Percentiles rank a stretch among this genome's conserved stretches.
These are phyloP conservation scores for Tolypocladium endophyticum DNA, from an alignment of 2,329 filamentous ascomycete species.

Conservation along the genomic window DNA sequence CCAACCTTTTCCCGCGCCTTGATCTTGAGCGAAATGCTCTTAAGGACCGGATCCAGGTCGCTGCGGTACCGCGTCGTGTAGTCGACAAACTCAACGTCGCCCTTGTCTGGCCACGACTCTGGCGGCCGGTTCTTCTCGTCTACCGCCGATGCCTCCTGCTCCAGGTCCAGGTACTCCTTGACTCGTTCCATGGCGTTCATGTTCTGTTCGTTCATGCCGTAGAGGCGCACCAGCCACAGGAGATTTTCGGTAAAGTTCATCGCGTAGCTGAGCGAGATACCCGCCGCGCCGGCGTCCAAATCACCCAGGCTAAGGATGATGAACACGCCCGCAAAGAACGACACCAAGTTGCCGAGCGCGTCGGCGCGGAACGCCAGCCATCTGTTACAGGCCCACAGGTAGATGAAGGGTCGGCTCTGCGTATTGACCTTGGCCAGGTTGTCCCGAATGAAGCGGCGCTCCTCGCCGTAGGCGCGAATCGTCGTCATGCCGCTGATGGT, in stretches of 20 bases:
- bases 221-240: conserved; percentile 88
- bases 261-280: conserved; percentile 89
- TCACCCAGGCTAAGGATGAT: conserved; percentile 73
- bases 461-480: conserved; percentile 91
- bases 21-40: conserved; percentile 77
- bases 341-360: conserved; percentile 77
- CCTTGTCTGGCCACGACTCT: conserved; percentile 73
- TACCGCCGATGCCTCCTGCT: conserved; percentile 76
- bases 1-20: conserved; percentile 83
- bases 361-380: conserved; percentile 94
- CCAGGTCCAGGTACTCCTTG: conserved; percentile 93
- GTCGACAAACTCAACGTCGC: conserved; percentile 75
- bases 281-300: conserved; percentile 84
- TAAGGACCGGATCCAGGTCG: conserved; percentile 80
- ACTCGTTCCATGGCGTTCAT: conserved; percentile 99
- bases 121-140: conserved; percentile 70
- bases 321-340: conserved; percentile 89
- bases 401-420: conserved; percentile 89
- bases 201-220: conserved; percentile 93
- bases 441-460: conserved; percentile 84
- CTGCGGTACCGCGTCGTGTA: conserved; percentile 85
- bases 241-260: conserved; percentile 97
- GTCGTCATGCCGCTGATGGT: conserved; percentile 91
- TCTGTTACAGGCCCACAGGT: conserved; percentile 90
- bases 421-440: conserved; percentile 83